A percentile compares a stretch with the other conserved stretches of the same genome.
Conservation (phyloP, 2,329 filamentous ascomycete species). For the Colletotrichum tropicicola region DNA sequence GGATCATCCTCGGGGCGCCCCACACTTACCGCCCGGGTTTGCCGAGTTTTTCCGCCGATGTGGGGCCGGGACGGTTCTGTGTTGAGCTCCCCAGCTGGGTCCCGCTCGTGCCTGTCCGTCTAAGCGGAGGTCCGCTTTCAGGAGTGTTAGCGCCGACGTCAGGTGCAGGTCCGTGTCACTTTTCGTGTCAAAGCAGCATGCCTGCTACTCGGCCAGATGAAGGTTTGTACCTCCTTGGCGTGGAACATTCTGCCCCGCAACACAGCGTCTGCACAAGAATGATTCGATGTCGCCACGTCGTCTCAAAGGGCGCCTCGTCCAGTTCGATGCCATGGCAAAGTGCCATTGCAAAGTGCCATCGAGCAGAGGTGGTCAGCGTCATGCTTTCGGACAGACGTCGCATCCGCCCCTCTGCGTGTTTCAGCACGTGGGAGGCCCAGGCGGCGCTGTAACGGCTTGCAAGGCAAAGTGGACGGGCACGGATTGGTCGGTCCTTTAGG, state of each 20-base stretch:
- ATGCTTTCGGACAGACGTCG: constrained; percentile 1
- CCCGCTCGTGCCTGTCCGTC: too few species aligned
- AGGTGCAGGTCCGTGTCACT: background rate
- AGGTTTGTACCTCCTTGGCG: background rate
- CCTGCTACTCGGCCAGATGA: too few species aligned
- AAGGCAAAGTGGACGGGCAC: constrained; percentile 8
- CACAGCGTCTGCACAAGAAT: background rate
- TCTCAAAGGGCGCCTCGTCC: background rate
- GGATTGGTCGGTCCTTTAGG: background rate
- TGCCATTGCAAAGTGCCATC: too few species aligned
- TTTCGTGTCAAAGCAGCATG: too few species aligned
- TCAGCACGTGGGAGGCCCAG: constrained; percentile 24
- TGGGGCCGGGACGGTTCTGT: too few species aligned
- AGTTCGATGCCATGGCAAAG: too few species aligned
- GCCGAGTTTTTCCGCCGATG: background rate
- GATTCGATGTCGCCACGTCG: background rate
- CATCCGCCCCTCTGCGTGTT: constrained; percentile 24
- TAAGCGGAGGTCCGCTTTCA: background rate
- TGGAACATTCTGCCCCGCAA: background rate
- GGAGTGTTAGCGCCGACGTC: background rate
- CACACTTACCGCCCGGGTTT: too few species aligned
- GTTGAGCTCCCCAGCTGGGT: too few species aligned
- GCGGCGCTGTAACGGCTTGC: constrained; percentile 18
- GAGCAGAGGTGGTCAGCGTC: constrained; percentile 8
- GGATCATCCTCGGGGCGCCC: too few species aligned